Evolutionary conservation across 345 rosid species (phyloP), one percentile per base, ranked within the genome.

Genomic region (Gossypium longicalyx): DNA sequence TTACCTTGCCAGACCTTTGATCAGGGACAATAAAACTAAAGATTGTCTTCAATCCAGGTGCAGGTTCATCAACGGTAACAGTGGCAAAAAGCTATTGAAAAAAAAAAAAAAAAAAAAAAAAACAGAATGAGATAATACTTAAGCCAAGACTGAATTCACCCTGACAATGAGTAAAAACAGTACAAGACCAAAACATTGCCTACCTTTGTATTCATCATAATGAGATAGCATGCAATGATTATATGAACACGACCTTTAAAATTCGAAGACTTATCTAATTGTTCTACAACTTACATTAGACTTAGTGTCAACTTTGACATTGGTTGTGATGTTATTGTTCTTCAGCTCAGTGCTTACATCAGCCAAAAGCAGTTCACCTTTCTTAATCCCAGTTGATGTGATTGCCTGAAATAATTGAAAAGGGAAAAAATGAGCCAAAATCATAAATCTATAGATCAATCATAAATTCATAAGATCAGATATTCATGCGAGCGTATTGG

Each of bases 1-100:
- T 76, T 74, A 87, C 99, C 97, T 91, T 95, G 75, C 97, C 94
- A 83, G 98, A 93, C 79, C 87, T 89, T 88, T 95, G 97, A 77
- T 95, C 99, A 72, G 99, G 99, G 29, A 89, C 79, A 71, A 74
- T 83, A 70, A 94, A 91, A 83, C 90, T 91, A 68, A 93, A 58
- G 77, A 95, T 91, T 22, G 93, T 68, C 94, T 95, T 95, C 41
- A 95, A 76, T 44, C 99, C 98, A 60, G 94, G 99, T 47, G 98
- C 85, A 77, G 89, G 89, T 80, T 95, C 99, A 67, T 95, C 92
- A 12, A 86, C 25, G 6, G 97, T 93, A 68, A 95, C 63, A 74
- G 99, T 93, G 29, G 99, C 87, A 53, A 88, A 73, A 67, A 95
- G 83, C 99, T 95, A 78, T 80, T 79, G 15, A 64, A 76, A 3